Evolutionary conservation across 495 filamentous ascomycete species (phyloP).

Genomic region (Lepidopterella palustris): DNA sequence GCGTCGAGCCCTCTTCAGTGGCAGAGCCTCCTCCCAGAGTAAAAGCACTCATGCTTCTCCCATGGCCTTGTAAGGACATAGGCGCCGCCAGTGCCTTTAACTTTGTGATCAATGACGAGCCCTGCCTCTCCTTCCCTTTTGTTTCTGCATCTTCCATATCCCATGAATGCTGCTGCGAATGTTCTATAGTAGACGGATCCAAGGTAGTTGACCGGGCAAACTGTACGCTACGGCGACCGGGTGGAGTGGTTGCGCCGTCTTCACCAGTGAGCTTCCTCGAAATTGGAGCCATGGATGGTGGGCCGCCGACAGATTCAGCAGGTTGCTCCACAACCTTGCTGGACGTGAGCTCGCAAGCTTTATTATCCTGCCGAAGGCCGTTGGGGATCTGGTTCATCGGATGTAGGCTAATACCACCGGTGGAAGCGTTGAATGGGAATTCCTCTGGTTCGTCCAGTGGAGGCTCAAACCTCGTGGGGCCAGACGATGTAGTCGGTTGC

Average conservation of each 20-base stretch:
- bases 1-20: conserved; percentile 21
- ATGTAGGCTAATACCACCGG: neutral
- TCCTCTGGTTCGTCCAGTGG: conserved; percentile 13
- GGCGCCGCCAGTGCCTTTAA: conserved; percentile 38
- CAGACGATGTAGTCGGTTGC: neutral
- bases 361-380: neutral
- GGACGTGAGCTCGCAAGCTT: conserved; percentile 6
- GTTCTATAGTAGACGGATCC: conserved; percentile 14
- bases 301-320: neutral
- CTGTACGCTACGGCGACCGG: conserved; percentile 38
- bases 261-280: conserved; percentile 23
- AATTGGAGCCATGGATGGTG: conserved; percentile 12
- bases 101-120: conserved; percentile 36
- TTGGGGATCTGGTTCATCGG: conserved; percentile 5
- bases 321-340: neutral
- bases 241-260: conserved; percentile 32
- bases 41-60: conserved; percentile 31
- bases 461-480: neutral
- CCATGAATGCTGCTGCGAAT: conserved; percentile 26
- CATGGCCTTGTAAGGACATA: conserved; percentile 31
- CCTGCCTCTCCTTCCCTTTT: conserved; percentile 27
- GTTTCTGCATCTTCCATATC: conserved; percentile 28
- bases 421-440: conserved; percentile 23
- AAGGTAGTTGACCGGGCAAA: conserved; percentile 34
- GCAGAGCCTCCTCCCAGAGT: conserved; percentile 26